Evolutionary conservation across 2,329 filamentous ascomycete genomes (phyloP).

Genomic region (Colletotrichum agaves): DNA sequence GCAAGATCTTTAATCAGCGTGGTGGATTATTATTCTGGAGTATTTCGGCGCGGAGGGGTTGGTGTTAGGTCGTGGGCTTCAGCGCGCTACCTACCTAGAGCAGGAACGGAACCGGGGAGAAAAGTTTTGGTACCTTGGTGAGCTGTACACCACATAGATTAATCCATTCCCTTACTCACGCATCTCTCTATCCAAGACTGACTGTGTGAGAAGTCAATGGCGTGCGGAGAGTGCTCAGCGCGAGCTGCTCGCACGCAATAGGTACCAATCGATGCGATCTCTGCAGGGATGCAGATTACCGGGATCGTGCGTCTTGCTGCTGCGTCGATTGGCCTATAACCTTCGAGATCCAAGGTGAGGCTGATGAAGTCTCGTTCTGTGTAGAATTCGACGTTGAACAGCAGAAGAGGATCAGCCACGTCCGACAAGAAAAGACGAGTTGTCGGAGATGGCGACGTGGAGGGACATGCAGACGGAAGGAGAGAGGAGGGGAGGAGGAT

Average conservation of each 20-base stretch:
- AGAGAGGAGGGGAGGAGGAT: neutral
- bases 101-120: conserved; percentile 10
- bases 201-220: neutral
- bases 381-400: neutral
- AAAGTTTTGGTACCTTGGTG: conserved; percentile 4
- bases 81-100: conserved; percentile 9
- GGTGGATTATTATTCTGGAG: conserved; percentile 7
- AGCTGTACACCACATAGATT: conserved; percentile 32
- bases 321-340: conserved; percentile 23
- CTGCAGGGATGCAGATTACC: conserved; percentile 34
- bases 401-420: neutral
- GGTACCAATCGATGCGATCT: conserved; percentile 20
- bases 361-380: neutral
- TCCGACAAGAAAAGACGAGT: neutral
- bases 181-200: neutral
- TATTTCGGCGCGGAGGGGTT: neutral
- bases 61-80: conserved; percentile 5
- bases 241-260: neutral
- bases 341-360: conserved; percentile 13
- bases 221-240: neutral
- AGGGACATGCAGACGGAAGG: neutral
- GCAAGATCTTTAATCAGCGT: conserved; percentile 19
- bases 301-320: conserved; percentile 24
- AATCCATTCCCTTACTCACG: conserved; percentile 11
- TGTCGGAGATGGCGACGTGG: neutral